These are phyloP conservation scores for Pyrenochaeta sp. DNA, from an alignment of 2,329 filamentous ascomycete genomes.

Conservation along the genomic window DNA sequence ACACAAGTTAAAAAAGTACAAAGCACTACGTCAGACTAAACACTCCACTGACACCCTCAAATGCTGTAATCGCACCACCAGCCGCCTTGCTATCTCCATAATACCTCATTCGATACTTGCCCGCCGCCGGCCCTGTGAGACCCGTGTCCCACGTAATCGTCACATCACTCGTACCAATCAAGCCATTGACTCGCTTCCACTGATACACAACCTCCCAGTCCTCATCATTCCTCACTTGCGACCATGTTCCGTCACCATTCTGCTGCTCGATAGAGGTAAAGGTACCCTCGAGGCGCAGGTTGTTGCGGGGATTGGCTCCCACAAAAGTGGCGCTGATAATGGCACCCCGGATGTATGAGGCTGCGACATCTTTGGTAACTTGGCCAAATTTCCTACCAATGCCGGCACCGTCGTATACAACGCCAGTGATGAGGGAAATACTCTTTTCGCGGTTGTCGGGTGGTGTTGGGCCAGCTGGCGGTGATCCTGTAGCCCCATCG, in stretches of 20 bases:
- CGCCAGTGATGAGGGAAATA: conserved; percentile 79
- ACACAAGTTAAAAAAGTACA: no score
- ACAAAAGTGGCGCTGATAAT: conserved; percentile 74
- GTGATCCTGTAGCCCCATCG: conserved; percentile 38
- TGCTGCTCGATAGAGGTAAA: conserved; percentile 78
- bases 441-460: conserved; percentile 81
- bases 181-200: conserved; percentile 75
- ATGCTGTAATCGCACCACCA: conserved; percentile 69
- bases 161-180: conserved; percentile 80
- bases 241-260: conserved; percentile 64
- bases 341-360: conserved; percentile 67
- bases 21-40: conserved; percentile 22
- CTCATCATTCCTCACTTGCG: conserved; percentile 70
- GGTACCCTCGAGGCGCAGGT: conserved; percentile 78
- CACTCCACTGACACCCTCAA: conserved; percentile 51
- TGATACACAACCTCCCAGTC: conserved; percentile 86
- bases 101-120: conserved; percentile 81
- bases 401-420: conserved; percentile 75
- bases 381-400: conserved; percentile 74
- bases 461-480: conserved; percentile 66
- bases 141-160: conserved; percentile 79
- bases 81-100: conserved; percentile 79
- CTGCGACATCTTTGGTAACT: conserved; percentile 63
- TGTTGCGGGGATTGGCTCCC: conserved; percentile 89
- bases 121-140: conserved; percentile 56